These are phyloP conservation scores for Ganoderma lucidum DNA, from an alignment of 1,284 basidiomycete genomes.

Conservation along the genomic window DNA sequence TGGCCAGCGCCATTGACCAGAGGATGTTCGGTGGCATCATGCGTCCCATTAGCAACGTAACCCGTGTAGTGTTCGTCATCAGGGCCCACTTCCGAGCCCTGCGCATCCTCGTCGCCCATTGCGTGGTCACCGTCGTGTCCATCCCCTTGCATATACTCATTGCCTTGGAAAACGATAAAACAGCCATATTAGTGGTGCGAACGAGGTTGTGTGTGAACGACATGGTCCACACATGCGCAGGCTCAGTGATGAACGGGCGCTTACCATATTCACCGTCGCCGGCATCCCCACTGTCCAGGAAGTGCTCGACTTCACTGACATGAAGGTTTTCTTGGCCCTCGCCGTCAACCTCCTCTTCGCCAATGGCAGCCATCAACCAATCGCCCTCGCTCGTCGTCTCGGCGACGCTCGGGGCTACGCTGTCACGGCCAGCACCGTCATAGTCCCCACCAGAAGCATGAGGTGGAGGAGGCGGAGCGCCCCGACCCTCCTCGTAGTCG, in stretches of 20 bases:
- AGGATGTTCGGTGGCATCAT: conserved; percentile 35
- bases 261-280: conserved; percentile 56
- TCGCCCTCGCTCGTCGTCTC: conserved; percentile 79
- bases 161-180: conserved; percentile 55
- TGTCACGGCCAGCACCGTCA: conserved; percentile 61
- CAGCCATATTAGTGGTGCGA: conserved; percentile 63
- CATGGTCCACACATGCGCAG: conserved; percentile 42
- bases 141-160: conserved; percentile 50
- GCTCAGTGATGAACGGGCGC: conserved; percentile 45
- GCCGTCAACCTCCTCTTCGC: conserved; percentile 62
- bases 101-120: conserved; percentile 40
- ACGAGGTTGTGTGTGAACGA: conserved; percentile 41
- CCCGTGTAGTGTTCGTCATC: conserved; percentile 43
- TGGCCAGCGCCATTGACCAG: conserved; percentile 36
- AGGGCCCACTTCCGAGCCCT: conserved; percentile 40
- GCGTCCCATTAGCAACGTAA: conserved; percentile 32
- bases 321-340: conserved; percentile 57
- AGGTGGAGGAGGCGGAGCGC: conserved; percentile 67
- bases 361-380: conserved; percentile 87
- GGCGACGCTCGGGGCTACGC: conserved; percentile 72
- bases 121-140: conserved; percentile 43
- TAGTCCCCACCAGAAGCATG: conserved; percentile 47
- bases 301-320: conserved; percentile 52
- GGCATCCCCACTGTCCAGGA: conserved; percentile 44
- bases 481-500: conserved; percentile 74